These are phyloP conservation scores for Periconia macrospinosa DNA, from an alignment of 2,329 filamentous ascomycete genomes.

Conservation along the genomic window DNA sequence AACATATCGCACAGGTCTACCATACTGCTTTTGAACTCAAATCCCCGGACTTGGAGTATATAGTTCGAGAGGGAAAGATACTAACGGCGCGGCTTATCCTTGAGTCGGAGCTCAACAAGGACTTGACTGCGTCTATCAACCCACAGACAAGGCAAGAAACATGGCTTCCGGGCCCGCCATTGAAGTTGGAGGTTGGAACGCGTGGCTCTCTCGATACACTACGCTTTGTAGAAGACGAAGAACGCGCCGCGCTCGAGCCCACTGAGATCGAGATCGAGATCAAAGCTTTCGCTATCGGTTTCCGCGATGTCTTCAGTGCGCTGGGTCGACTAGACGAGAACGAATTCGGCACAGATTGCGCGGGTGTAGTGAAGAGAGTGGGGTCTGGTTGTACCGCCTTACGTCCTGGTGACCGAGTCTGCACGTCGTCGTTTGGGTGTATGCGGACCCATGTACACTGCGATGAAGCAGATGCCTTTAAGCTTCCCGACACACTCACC, in stretches of 20 bases:
- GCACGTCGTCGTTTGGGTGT: neutral
- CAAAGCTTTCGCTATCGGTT: slow-evolving; percentile 9
- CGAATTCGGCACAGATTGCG: slow-evolving; percentile 5
- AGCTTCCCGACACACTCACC: slow-evolving; percentile 2
- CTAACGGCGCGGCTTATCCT: slow-evolving; percentile 4
- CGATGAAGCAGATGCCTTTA: neutral
- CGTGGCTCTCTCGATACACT: slow-evolving; percentile 13
- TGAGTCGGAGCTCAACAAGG: slow-evolving; percentile 1
- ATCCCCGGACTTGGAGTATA: slow-evolving; percentile 8
- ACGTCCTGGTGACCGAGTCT: slow-evolving; percentile 6
- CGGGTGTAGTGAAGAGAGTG: slow-evolving; percentile 6
- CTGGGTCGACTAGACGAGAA: slow-evolving; percentile 29
- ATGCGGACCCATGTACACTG: neutral
- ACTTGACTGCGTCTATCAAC: neutral
- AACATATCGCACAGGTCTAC: slow-evolving; percentile 4
- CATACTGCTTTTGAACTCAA: neutral
- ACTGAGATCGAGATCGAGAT: slow-evolving; percentile 10
- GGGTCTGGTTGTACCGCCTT: slow-evolving; percentile 4
- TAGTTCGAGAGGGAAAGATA: slow-evolving; percentile 3
- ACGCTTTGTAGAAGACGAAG: slow-evolving; percentile 5
- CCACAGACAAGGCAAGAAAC: neutral
- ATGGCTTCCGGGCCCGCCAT: slow-evolving; percentile 4
- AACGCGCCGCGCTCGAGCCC: slow-evolving; percentile 4
- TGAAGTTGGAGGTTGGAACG: slow-evolving; percentile 14
- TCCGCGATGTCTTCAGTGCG: slow-evolving; percentile 14